These are phyloP conservation scores for Corrigiola litoralis DNA, from an alignment of 179 eudicot species.

Conservation along the genomic window DNA sequence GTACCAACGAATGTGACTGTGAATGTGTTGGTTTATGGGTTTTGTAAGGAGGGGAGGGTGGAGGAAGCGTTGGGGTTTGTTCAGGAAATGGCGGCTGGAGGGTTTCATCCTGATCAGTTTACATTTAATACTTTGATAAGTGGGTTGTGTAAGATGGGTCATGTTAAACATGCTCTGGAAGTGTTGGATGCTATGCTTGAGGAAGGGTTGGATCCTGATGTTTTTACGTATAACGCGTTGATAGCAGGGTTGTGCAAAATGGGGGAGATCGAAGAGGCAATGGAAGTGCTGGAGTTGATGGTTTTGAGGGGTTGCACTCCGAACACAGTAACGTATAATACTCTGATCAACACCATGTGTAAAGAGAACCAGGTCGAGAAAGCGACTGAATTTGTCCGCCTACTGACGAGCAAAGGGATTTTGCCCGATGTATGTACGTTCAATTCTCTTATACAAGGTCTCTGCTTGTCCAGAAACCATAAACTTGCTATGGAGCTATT, in stretches of 20 bases:
- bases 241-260: conserved; percentile 76
- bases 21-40: conserved; percentile 78
- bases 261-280: conserved; percentile 74
- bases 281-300: conserved; percentile 84
- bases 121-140: conserved; percentile 75
- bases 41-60: conserved; percentile 67
- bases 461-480: conserved; percentile 58
- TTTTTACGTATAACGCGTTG: conserved; percentile 63
- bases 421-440: conserved; percentile 83
- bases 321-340: conserved; percentile 70
- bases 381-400: conserved; percentile 69
- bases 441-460: conserved; percentile 92
- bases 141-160: conserved; percentile 70
- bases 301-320: conserved; percentile 70
- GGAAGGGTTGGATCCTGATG: conserved; percentile 83
- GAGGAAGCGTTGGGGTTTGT: conserved; percentile 73
- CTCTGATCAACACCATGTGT: conserved; percentile 78
- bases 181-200: conserved; percentile 77
- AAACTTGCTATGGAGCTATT: conserved; percentile 59
- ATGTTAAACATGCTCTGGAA: conserved; percentile 70
- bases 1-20: conserved; percentile 46
- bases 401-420: conserved; percentile 59
- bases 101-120: conserved; percentile 72
- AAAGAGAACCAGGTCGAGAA: conserved; percentile 72
- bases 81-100: conserved; percentile 54